phyloP scores from a whole-genome alignment of 805 yeast species.

The Wickerhamiella sorbophila region DNA sequence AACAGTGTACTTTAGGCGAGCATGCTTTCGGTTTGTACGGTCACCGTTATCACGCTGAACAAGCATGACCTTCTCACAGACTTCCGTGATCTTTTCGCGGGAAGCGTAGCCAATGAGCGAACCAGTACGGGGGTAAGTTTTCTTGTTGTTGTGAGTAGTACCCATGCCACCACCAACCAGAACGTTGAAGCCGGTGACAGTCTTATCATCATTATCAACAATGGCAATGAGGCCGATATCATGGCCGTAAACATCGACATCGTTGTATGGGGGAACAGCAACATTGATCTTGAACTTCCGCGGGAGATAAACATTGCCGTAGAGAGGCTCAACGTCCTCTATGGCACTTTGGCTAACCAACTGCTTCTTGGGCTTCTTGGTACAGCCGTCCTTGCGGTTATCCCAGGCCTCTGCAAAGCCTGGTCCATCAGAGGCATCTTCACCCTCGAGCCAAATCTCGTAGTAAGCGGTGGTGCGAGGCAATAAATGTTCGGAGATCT shows the following conservation, averaged over 20 bases:
- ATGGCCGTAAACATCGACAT: conserved; percentile 91
- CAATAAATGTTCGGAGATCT: conserved; percentile 65
- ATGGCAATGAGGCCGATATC: conserved; percentile 89
- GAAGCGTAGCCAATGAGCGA: conserved; percentile 67
- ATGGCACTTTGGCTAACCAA: conserved; percentile 77
- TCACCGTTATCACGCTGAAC: conserved; percentile 94
- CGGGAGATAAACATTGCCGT: conserved; percentile 78
- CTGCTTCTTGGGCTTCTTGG: conserved; percentile 48
- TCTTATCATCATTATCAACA: conserved; percentile 36
- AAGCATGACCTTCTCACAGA: conserved; percentile 82
- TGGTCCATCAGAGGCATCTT: conserved; percentile 54
- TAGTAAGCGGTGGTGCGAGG: conserved; percentile 93
- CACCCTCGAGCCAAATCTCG: conserved; percentile 90
- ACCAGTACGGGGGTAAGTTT: conserved; percentile 93
- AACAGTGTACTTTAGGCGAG: conserved; percentile 90
- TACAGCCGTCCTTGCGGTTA: conserved; percentile 58
- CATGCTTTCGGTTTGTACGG: conserved; percentile 92
- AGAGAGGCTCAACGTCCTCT: conserved; percentile 70
- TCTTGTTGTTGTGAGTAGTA: conserved; percentile 88
- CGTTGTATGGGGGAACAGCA: conserved; percentile 91
- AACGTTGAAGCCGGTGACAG: conserved; percentile 70
- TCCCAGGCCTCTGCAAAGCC: conserved; percentile 54
- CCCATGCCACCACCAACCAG: conserved; percentile 99
- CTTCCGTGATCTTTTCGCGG: conserved; percentile 53
- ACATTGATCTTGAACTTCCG: conserved; percentile 92